phyloP scores from a whole-genome alignment of 805 yeast genomes.

The Yarrowia osloensis region DNA sequence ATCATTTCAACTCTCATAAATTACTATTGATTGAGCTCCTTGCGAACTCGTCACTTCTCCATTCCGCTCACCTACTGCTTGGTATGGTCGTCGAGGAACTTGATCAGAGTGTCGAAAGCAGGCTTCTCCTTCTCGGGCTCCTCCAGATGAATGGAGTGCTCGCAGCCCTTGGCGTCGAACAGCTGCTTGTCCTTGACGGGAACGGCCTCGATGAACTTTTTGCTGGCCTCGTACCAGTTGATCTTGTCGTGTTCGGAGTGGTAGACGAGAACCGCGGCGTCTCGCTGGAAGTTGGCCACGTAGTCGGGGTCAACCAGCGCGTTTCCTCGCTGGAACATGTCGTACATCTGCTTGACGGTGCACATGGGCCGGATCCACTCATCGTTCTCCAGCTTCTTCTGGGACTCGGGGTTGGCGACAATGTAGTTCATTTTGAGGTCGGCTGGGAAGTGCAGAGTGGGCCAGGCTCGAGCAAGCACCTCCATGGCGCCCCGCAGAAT shows the following conservation, averaged over 20 bases:
- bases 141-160: constrained; percentile 30
- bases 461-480: constrained; percentile 38
- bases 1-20: too few species aligned
- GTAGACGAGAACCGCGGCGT: constrained; percentile 14
- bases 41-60: too few species aligned
- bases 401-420: constrained; percentile 39
- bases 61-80: neutral
- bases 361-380: constrained; percentile 38
- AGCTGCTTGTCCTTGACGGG: constrained; percentile 27
- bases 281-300: constrained; percentile 30
- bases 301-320: constrained; percentile 40
- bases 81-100: neutral
- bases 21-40: too few species aligned
- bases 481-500: constrained; percentile 38
- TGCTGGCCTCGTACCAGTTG: constrained; percentile 27
- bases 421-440: constrained; percentile 37
- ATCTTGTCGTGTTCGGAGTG: constrained; percentile 21
- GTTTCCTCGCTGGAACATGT: constrained; percentile 43
- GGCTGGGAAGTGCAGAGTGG: constrained; percentile 37
- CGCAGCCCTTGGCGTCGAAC: neutral
- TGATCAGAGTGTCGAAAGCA: neutral
- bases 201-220: constrained; percentile 1
- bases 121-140: constrained; percentile 8
- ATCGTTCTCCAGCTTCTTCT: constrained; percentile 37
- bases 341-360: constrained; percentile 42